These are phyloP conservation scores for Aeschynomene evenia DNA, from an alignment of 306 rosid species.

Conservation along the genomic window DNA sequence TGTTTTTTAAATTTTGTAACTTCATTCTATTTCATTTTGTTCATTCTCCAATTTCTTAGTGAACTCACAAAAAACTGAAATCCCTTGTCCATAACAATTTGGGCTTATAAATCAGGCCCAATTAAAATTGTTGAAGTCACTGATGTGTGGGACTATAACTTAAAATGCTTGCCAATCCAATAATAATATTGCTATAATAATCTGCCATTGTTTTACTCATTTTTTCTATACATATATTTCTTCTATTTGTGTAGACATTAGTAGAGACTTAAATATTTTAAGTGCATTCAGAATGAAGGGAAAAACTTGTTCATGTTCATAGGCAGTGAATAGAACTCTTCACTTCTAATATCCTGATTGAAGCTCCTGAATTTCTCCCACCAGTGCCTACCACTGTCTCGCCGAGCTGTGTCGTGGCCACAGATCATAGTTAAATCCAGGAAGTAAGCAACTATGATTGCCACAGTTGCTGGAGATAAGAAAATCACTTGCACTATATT, in stretches of 20 bases:
- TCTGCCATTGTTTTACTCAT: not conserved
- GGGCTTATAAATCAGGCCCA: not conserved
- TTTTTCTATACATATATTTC: not conserved
- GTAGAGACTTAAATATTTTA: not conserved
- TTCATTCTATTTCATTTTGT: not conserved
- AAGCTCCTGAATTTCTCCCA: constrained; percentile 70
- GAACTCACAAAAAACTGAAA: not conserved
- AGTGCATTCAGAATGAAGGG: constrained; percentile 61
- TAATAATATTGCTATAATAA: not conserved
- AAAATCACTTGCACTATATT: constrained; percentile 64
- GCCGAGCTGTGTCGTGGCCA: constrained; percentile 45
- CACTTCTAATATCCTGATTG: constrained; percentile 54
- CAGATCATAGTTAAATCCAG: constrained; percentile 54
- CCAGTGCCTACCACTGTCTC: constrained; percentile 89
- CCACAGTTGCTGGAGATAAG: constrained; percentile 82
- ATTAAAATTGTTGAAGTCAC: not conserved
- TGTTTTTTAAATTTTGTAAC: not conserved
- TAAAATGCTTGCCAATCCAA: not conserved
- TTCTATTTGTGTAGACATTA: not conserved
- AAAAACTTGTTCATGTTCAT: constrained; percentile 58
- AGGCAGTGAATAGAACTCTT: constrained; percentile 73
- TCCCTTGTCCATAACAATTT: not conserved
- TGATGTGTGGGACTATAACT: not conserved
- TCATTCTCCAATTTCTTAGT: not conserved
- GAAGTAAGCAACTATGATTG: constrained; percentile 53